These are phyloP conservation scores for Suhomyces xylopsoci DNA, from an alignment of 805 yeast species.

Conservation along the genomic window DNA sequence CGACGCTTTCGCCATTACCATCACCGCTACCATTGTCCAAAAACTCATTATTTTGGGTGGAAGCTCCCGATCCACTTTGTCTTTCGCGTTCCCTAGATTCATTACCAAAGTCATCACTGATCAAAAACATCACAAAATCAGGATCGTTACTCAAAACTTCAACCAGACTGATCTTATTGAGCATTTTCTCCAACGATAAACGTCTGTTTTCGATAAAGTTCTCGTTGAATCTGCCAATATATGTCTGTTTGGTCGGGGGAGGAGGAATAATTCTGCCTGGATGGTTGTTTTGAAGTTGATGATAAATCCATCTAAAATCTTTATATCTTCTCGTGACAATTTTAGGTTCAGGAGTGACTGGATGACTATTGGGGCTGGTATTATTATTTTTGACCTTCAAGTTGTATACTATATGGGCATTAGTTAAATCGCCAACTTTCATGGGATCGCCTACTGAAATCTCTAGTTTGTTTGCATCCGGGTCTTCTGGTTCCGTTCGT, in stretches of 20 bases:
- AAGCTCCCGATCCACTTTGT: slow-evolving; percentile 52
- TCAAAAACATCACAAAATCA: slow-evolving; percentile 76
- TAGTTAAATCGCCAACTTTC: slow-evolving; percentile 86
- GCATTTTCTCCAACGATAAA: slow-evolving; percentile 81
- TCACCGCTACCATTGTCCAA: slow-evolving; percentile 23
- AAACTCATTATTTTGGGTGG: slow-evolving; percentile 29
- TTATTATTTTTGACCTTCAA: slow-evolving; percentile 62
- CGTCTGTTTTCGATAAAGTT: slow-evolving; percentile 87
- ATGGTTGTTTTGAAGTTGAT: slow-evolving; percentile 78
- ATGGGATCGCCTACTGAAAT: slow-evolving; percentile 86
- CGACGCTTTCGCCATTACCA: slow-evolving; percentile 16
- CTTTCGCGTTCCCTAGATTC: slow-evolving; percentile 72
- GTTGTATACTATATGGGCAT: slow-evolving; percentile 84
- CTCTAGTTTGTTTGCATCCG: slow-evolving; percentile 41
- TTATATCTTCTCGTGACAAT: slow-evolving; percentile 78
- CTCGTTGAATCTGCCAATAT: slow-evolving; percentile 86
- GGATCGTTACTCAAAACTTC: slow-evolving; percentile 60
- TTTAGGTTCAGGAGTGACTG: slow-evolving; percentile 7
- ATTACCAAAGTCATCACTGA: slow-evolving; percentile 62
- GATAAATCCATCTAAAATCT: slow-evolving; percentile 93
- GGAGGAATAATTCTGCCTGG: slow-evolving; percentile 87
- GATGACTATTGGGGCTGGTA: slow-evolving; percentile 9
- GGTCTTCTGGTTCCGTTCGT: not conserved
- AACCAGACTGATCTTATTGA: slow-evolving; percentile 61
- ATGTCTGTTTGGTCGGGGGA: slow-evolving; percentile 94